Evolutionary conservation across 23 red algal species (phyloP), one percentile per base, ranked within the genome.

Genomic region (Porphyridium purpureum): DNA sequence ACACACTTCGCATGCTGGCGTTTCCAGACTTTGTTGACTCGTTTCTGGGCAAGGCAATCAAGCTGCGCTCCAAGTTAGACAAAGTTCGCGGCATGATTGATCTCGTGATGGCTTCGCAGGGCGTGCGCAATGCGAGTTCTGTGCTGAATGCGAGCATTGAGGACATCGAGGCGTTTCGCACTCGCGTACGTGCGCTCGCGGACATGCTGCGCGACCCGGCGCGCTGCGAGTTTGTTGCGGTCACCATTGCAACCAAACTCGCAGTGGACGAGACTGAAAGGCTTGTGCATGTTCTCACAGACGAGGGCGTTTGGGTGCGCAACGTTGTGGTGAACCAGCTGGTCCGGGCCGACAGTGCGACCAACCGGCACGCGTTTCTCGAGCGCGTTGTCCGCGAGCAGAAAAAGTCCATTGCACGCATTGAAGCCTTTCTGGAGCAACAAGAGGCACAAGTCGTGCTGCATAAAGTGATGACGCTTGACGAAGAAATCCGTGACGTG

Each of bases 1-100:
- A 98, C 54, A 98, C 90, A 14, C 69, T 98, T 11, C 79, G 90
- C 8, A 42, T 98, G 24, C 68, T 98, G 17, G 54, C 90, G 11
- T 98, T 98, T 50, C 90, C 90, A 27, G 78, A 84, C 54, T 98
- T 98, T 86, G 38, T 98, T 8, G 78, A 84, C 57, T 36, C 52
- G 24, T 98, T 98, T 57, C 59, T 86, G 35, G 58, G 47, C 0
- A 69, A 86, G 53, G 70, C 74, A 3, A 28, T 98, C 0, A 47
- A 41, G 7, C 52, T 98, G 34, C 51, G 90, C 23, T 35, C 41
- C 31, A 57, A 57, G 47, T 33, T 98, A 31, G 53, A 72, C 44
- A 35, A 27, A 21, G n/a, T n/a, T n/a, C n/a, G n/a, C n/a, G n/a
- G n/a, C n/a, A n/a, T 31, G 24, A 11, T 4, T 58, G 5, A 58